Base-by-base conservation (phyloP, 805 yeast genomes). In the Priceomyces fermenticarens region DNA sequence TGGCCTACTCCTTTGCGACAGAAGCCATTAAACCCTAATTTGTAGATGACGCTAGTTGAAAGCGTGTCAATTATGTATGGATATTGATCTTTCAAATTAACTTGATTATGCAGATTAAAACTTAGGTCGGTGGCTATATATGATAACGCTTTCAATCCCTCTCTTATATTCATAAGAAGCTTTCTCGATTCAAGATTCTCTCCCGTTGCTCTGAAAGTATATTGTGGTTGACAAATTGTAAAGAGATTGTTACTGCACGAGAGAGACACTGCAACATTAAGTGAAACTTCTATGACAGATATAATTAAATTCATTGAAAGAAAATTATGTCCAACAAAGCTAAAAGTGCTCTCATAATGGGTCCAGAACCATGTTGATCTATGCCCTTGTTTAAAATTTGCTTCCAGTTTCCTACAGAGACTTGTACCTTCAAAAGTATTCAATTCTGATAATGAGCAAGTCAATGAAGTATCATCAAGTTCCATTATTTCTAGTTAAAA, bases 1-100 rank as follows among this genome's bases (percentile, higher is more conserved):
- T 52, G 42, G 11, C 44, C 43, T 35, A 46, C 42, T 28, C 65
- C 67, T 3, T 53, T 39, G 25, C 77, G 70, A 52, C 83, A 76
- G 55, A 70, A 79, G 1, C 82, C 80, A 36, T 67, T 54, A 38
- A 65, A 65, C 51, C 69, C 75, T 47, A 78, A 62, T 30, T 64
- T 62, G 51, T 63, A 78, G 3, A 64, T 39, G 28, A 72, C 72
- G 30, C 61, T 59, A 17, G 62, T 59, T 13, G 73, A 67, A 47
- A 75, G 71, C 0, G 79, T 70, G 51, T 73, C 77, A 36, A 75
- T 64, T 3, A 61, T 63, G 17, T 63, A 55, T 25, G 32, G 23
- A 25, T 44, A 41, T 31, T 41, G 30, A n/a, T 38, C 32, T 8
- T 39, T 20, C 11, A 38, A 26, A 30, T 26, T 17, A 10, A 20